These are phyloP conservation scores for Aurifilum marmelostoma DNA, from an alignment of 2,329 filamentous ascomycete species.

Conservation along the genomic window DNA sequence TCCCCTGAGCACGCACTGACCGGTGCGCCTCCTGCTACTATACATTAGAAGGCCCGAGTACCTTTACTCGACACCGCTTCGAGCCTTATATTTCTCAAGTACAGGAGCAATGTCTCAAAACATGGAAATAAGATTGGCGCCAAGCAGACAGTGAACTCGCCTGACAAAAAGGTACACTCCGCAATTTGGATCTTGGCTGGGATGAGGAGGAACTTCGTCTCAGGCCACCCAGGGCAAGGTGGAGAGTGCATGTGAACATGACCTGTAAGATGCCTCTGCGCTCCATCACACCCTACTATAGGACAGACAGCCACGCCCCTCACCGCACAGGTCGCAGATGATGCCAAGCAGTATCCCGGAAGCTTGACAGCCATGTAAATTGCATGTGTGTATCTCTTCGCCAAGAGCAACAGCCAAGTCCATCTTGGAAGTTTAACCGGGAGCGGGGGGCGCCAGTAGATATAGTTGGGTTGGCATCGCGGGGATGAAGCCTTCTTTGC, in stretches of 20 bases:
- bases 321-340: neutral
- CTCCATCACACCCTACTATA: neutral
- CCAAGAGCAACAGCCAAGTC: slow-evolving; percentile 7
- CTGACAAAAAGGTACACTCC: neutral
- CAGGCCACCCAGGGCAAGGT: neutral
- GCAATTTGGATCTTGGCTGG: neutral
- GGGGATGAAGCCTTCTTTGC: neutral
- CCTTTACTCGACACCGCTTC: too few species aligned
- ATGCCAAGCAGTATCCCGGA: neutral
- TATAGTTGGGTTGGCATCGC: neutral
- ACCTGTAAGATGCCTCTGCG: neutral
- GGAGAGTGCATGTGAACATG: neutral
- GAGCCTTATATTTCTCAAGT: too few species aligned
- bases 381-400: neutral
- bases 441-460: neutral
- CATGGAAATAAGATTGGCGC: neutral
- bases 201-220: neutral
- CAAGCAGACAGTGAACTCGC: neutral
- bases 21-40: too few species aligned
- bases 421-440: neutral
- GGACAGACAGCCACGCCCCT: neutral
- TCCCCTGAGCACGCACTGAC: too few species aligned
- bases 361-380: too few species aligned
- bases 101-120: too few species aligned
- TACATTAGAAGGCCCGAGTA: too few species aligned